Percentiles rank a stretch among this genome's conserved stretches.
Evolutionary conservation across 2,329 filamentous ascomycete genomes (phyloP).

Genomic region (Eutypa lata): DNA sequence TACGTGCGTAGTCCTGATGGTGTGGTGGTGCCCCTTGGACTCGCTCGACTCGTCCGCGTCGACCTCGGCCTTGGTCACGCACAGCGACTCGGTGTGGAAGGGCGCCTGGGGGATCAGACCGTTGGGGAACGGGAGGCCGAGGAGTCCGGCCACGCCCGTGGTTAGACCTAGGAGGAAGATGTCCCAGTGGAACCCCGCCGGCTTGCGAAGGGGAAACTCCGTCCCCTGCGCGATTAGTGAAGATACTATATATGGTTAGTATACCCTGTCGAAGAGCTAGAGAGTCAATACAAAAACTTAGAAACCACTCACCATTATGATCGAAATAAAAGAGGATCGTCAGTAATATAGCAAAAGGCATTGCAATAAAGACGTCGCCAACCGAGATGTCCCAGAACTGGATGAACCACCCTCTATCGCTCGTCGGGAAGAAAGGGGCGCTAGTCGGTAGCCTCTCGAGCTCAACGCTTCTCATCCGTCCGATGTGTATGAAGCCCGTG

Average conservation of each 20-base stretch:
- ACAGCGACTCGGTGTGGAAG: constrained; percentile 77
- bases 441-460: constrained; percentile 72
- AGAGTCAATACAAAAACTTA: neutral
- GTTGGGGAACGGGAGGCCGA: constrained; percentile 79
- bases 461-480: constrained; percentile 70
- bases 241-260: constrained; percentile 53
- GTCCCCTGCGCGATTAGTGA: constrained; percentile 80
- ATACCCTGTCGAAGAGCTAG: neutral
- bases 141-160: constrained; percentile 69
- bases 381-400: constrained; percentile 76
- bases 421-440: constrained; percentile 75
- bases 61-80: constrained; percentile 60
- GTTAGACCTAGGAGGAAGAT: constrained; percentile 77
- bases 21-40: constrained; percentile 56
- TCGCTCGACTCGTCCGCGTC: constrained; percentile 50
- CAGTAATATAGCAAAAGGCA: constrained; percentile 81
- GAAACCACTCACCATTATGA: constrained; percentile 64
- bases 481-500: constrained; percentile 83
- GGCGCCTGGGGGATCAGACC: constrained; percentile 81
- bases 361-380: constrained; percentile 73
- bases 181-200: constrained; percentile 84
- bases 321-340: constrained; percentile 89
- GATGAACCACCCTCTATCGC: constrained; percentile 71
- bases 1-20: constrained; percentile 55
- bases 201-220: constrained; percentile 77